Percentiles rank a stretch among this genome's conserved stretches.
These are phyloP conservation scores for Musa schizocarpa DNA, from an alignment of 176 grass and related monocot genomes.

Conservation along the genomic window DNA sequence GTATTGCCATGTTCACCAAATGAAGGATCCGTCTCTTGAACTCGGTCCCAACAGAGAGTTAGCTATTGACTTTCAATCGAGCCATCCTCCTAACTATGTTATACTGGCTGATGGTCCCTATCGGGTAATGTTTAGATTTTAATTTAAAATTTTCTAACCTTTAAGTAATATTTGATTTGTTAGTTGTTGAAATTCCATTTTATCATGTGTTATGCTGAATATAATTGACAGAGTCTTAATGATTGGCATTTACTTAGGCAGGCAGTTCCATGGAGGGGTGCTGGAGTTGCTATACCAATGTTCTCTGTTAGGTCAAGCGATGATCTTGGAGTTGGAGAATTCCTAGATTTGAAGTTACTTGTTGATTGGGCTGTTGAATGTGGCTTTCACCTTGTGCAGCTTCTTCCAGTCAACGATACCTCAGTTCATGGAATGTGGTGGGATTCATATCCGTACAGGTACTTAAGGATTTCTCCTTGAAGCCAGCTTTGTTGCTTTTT, in stretches of 20 bases:
- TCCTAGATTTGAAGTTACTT: constrained; percentile 89
- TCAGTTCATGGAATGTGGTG: constrained; percentile 97
- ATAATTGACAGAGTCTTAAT: constrained; percentile 8
- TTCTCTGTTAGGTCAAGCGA: constrained; percentile 82
- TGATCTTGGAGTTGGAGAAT: constrained; percentile 96
- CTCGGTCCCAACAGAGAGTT: constrained; percentile 75
- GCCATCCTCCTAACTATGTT: constrained; percentile 52
- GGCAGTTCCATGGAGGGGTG: constrained; percentile 83
- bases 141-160: not conserved
- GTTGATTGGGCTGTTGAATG: constrained; percentile 91
- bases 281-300: constrained; percentile 88
- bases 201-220: not conserved
- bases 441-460: constrained; percentile 99
- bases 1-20: constrained; percentile 72
- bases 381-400: constrained; percentile 95
- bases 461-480: not conserved
- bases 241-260: constrained; percentile 36
- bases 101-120: constrained; percentile 76
- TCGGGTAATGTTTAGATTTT: constrained; percentile 38
- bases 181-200: not conserved
- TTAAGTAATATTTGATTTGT: not conserved
- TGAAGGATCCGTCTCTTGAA: constrained; percentile 41
- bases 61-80: constrained; percentile 50
- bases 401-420: constrained; percentile 92
- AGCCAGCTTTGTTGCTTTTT: not conserved